Base-by-base conservation (phyloP, 331 rosid genomes). In the Quercus tomentella region DNA sequence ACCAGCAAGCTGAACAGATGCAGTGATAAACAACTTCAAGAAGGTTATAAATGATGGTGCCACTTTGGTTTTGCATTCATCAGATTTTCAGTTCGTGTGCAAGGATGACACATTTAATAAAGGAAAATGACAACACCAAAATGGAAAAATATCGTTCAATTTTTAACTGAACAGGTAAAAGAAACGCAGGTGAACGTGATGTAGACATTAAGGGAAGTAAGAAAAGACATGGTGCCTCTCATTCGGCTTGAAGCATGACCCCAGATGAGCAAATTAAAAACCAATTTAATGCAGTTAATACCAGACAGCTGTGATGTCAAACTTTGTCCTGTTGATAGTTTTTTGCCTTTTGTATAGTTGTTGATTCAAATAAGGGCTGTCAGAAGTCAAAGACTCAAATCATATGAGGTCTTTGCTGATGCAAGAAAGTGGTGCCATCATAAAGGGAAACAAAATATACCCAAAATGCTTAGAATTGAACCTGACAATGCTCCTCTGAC, bases 401-500 rank as follows among this genome's bases (percentile, higher is more conserved):
- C 52, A 45, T 11, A 45, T 45, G 52, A 49, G 54, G 54, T 49
- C 54, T 43, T 28, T 26, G 43, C 49, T 67, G 35, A 74, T 68
- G 60, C 51, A 79, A 75, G 2, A 58, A 75, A n/a, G 15, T 63
- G 73, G 9, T 54, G 33, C 25, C 23, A 28, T 31, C 76, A 51
- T 82, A 31, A 66, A 28, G 62, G 68, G 35, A 82, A 74, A 33
- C 73, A 54, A 26, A 77, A 72, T 45, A 28, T 60, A 69, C 4
- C 20, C 7, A 11, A 68, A 43, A 78, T 54, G 20, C 60, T 56
- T 69, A 82, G 60, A 79, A 63, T 45, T 65, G 62, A 60, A 95
- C 99, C 96, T 95, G 99, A 83, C 99, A 96, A 75, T 96, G 99
- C 91, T 96, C 99, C 92, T 96, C 99, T 0, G 99, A 96, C 80